Conservation (phyloP, 2,329 filamentous ascomycete species). For the Aureobasidium pullulans region DNA sequence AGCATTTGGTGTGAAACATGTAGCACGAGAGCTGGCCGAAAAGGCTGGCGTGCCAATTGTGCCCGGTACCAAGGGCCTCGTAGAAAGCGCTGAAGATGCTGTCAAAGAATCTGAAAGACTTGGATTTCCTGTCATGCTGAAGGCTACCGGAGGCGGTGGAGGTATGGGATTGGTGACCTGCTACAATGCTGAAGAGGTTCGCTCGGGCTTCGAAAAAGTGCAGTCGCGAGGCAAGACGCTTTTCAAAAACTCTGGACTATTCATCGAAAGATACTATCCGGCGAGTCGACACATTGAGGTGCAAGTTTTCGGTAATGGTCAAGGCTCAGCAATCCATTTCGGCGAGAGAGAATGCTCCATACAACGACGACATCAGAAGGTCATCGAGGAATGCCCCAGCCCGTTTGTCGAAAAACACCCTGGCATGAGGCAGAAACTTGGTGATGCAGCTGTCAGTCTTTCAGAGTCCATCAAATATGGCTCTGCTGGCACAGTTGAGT, state of each 20-base stretch:
- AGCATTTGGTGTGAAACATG: conserved; percentile 53
- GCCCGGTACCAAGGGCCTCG: conserved; percentile 45
- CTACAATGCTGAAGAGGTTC: conserved; percentile 59
- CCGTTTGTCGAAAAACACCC: conserved; percentile 50
- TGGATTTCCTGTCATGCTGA: conserved; percentile 50
- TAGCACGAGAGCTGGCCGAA: conserved; percentile 46
- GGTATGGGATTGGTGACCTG: conserved; percentile 82
- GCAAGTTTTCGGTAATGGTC: conserved; percentile 78
- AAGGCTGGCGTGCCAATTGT: conserved; percentile 49
- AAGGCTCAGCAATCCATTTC: conserved; percentile 72
- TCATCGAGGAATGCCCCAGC: conserved; percentile 81
- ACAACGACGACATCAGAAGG: conserved; percentile 82
- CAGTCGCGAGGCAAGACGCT: conserved; percentile 68
- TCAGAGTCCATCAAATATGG: conserved; percentile 57
- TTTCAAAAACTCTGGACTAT: conserved; percentile 77
- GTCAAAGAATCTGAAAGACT: conserved; percentile 36
- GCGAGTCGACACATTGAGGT: conserved; percentile 81
- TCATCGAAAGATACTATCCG: conserved; percentile 77
- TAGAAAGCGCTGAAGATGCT: conserved; percentile 42
- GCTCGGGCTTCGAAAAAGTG: conserved; percentile 51
- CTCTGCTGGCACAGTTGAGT: conserved; percentile 86
- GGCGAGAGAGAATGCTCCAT: conserved; percentile 85
- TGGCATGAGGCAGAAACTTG: conserved; percentile 54
- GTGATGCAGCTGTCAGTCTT: conserved; percentile 62
- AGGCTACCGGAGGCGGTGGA: conserved; percentile 55